Base-by-base conservation (phyloP, 768 basidiomycete species). In the Leucocoprinus sp. region DNA sequence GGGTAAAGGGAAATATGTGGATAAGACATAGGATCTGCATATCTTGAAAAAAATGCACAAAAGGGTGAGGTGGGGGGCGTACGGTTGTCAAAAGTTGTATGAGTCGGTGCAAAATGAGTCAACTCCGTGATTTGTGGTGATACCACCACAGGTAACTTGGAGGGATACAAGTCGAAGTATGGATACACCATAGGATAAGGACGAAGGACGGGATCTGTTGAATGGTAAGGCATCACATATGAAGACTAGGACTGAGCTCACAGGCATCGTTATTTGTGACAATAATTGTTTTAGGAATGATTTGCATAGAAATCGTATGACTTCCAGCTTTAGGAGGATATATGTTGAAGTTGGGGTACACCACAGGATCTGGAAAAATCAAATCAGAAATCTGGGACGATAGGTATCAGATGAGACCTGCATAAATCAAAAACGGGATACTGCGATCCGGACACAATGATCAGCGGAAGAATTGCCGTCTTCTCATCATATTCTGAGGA, bases 1-100 rank as follows among this genome's bases (percentile, higher is more conserved):
- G 67, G 69, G 52, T 68, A 74, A 31, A 69, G 57, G 43, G 63
- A 55, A 41, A 72, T 59, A 51, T 66, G 47, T 27, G 74, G 70
- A 50, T 71, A 72, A 34, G 66, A 45, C 18, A 60, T 49, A 2
- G 64, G 64, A 49, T 71, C 70, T 71, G 37, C 22, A 15, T 4
- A 36, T n/a, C 5, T n/a, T 5, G 11, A 9, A 18, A 37, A 42
- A 43, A 15, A 27, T 31, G 17, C 31, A 9, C 14, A 5, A 8
- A 7, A 11, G 22, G 23, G 14, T n/a, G 19, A 21, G 8, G 28
- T 5, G 17, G 14, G 28, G 8, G 18, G 50, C 48, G 3, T 29
- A 53, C 52, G 51, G 2, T 52, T 29, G 12, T 52, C 38, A 21
- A 53, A 51, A 40, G 33, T 24, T 18, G 49, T 51, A 27, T 50